Evolutionary conservation across 148 eudicot species (phyloP), one percentile per base, ranked within the genome.

Genomic region (Persicaria maculosa): DNA sequence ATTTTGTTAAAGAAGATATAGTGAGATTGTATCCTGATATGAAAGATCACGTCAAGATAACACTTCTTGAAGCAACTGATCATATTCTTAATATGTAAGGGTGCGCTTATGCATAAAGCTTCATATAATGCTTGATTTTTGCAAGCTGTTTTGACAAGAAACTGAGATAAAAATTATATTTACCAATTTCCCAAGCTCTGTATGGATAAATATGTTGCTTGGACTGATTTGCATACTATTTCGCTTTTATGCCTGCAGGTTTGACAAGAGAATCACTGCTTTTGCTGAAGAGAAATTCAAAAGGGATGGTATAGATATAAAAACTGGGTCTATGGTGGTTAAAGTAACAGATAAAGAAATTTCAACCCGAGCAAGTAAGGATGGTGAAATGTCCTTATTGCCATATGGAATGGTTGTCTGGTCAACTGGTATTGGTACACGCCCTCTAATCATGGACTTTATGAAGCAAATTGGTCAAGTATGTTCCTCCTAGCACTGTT

Each of bases 401-500:
- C 93, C 93, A 2, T 84, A 85, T 69, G 93, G 93, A 43, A 82
- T 87, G 89, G 78, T 85, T 9, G 90, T 89, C 43, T 89, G 93
- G 93, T 89, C 93, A 45, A 89, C 93, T 72, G 93, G 93, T 4
- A 84, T 89, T 57, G 90, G 93, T 58, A 82, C 90, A 48, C 86
- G 93, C 4, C 91, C 91, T 31, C 81, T 89, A 4, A 67, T 89
- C 4, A 78, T 59, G 77, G 89, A 89, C 55, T 89, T 85, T 53
- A 87, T 89, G 93, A 85, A 84, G 74, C 74, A 86, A 74, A 70
- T 85, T 50, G 79, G 79, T 50, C 87, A 85, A 72, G 87, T 85
- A 82, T 68, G 78, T 75, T 65, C 73, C 8, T 71, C 54, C 54
- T 45, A n/a, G 22, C 48, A 69, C 50, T 69, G 44, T 15, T 68